phyloP scores from a whole-genome alignment of 345 rosid genomes.

The Eucalyptus marginata region DNA sequence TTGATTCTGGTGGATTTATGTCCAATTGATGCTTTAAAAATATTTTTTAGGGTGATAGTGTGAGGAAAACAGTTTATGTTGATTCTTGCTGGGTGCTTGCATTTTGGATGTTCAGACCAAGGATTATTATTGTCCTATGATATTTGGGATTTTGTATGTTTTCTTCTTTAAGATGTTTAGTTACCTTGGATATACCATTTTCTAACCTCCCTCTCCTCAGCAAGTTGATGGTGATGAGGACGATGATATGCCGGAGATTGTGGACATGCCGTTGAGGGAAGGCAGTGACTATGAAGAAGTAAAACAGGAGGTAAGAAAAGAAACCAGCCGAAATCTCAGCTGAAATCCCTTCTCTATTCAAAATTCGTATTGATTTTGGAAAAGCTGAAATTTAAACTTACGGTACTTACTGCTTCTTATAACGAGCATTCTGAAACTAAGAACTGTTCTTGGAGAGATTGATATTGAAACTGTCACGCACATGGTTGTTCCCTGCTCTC shows the following conservation, averaged over 20 bases:
- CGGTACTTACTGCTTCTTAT: background rate
- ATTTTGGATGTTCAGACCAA: background rate
- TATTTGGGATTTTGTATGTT: too few relatives aligned
- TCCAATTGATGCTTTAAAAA: background rate
- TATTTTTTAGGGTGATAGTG: background rate
- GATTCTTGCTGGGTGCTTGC: background rate
- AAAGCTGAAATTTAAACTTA: background rate
- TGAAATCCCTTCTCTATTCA: too few relatives aligned
- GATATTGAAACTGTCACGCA: too few relatives aligned
- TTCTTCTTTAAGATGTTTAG: too few relatives aligned
- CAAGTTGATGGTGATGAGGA: background rate
- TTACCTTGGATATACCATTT: too few relatives aligned
- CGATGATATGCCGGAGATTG: background rate
- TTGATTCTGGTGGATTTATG: too few relatives aligned
- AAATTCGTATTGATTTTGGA: background rate
- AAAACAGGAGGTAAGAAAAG: background rate
- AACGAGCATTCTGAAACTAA: background rate
- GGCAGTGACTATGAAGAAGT: too few relatives aligned
- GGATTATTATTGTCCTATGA: background rate
- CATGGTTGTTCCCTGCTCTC: too few relatives aligned
- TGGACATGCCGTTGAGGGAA: too few relatives aligned
- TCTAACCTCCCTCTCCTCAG: too few relatives aligned
- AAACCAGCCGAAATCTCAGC: background rate
- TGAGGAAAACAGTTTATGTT: background rate
- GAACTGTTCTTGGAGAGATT: too few relatives aligned